These are phyloP conservation scores for Protomyces lactucae-debilis DNA, from an alignment of 1,139 yeast species.

Conservation along the genomic window DNA sequence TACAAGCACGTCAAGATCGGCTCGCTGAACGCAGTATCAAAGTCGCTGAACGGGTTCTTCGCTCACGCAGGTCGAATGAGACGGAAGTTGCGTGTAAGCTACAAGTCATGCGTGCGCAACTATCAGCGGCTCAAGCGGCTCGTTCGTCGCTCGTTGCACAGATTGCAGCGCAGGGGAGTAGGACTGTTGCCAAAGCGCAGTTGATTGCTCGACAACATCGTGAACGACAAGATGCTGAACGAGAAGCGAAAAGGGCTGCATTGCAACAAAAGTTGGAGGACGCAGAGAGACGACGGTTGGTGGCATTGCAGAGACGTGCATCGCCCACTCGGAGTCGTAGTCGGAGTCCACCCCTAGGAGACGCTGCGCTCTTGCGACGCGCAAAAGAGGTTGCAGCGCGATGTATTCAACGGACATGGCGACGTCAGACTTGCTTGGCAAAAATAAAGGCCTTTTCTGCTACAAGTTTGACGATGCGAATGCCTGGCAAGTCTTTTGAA, in stretches of 20 bases:
- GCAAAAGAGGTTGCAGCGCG: neutral
- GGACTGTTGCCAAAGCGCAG: slow-evolving; percentile 8
- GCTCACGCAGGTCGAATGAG: neutral
- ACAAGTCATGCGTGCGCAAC: slow-evolving; percentile 5
- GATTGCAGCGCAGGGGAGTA: slow-evolving; percentile 17
- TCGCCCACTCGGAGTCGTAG: neutral
- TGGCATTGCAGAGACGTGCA: slow-evolving; percentile 2
- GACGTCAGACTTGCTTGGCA: neutral
- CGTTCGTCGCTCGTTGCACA: slow-evolving; percentile 8
- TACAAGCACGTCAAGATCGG: slow-evolving; percentile 4
- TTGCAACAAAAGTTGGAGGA: slow-evolving; percentile 13
- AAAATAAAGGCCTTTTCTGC: neutral
- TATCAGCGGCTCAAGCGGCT: slow-evolving; percentile 23
- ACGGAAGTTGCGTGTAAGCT: slow-evolving; percentile 4
- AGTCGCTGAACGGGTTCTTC: neutral
- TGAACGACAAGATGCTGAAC: slow-evolving; percentile 3
- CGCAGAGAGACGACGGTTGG: slow-evolving; percentile 9
- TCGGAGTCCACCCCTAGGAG: neutral
- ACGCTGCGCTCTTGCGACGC: neutral
- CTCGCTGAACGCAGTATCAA: neutral
- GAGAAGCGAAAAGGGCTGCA: slow-evolving; percentile 14
- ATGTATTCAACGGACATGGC: neutral
- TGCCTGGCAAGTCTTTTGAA: neutral
- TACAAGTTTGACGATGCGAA: neutral
- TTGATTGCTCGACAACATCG: slow-evolving; percentile 12